Base-by-base conservation (phyloP, 768 basidiomycete genomes). In the Pleurotus eryngii region DNA sequence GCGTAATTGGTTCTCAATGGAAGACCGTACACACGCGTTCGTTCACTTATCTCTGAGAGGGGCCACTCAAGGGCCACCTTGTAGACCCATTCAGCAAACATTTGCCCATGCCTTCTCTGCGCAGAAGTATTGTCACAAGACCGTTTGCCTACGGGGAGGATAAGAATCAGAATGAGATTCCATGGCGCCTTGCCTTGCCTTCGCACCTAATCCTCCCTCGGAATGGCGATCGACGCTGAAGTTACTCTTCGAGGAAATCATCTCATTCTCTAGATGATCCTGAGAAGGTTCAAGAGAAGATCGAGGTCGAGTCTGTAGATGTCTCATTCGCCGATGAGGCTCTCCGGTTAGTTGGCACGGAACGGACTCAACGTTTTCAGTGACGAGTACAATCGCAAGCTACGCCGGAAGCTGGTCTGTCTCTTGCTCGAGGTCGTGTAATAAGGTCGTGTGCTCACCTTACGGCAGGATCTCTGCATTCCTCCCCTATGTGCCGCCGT, bases 401-500 rank as follows among this genome's bases (percentile, higher is more conserved):
- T 87, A 55, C 76, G 82, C 59, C 70, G 80, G 62, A 88, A 87
- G 68, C 71, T 86, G 63, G 85, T 86, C 63, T 11, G 76, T 61
- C 22, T 5, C 20, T 49, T 14, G 30, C 38, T 48, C 2, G 42
- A 17, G 17, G 30, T 11, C 9, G 30, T 11, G 9, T 30, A 3
- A 4, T 24, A 5, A 8, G 14, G 30, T 7, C 11, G 42, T 46
- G 39, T 37, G 45, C 55, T 30, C 17, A 30, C 5, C 37, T 4
- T 0, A 6, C 9, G 35, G 1, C 54, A 83, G 81, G 83, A 84
- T 62, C 49, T 72, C 1, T 60, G 81, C 46, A 84, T 85, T 46
- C 80, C 81, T 1, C 78, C 83, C 4, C 67, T 84, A 12, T 81
- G 80, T 61, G 84, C 85, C 1, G 81, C 84, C 3, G 85, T 87